Conservation (phyloP, 2,329 filamentous ascomycete species). For the Aspergillus spinulosporus region DNA sequence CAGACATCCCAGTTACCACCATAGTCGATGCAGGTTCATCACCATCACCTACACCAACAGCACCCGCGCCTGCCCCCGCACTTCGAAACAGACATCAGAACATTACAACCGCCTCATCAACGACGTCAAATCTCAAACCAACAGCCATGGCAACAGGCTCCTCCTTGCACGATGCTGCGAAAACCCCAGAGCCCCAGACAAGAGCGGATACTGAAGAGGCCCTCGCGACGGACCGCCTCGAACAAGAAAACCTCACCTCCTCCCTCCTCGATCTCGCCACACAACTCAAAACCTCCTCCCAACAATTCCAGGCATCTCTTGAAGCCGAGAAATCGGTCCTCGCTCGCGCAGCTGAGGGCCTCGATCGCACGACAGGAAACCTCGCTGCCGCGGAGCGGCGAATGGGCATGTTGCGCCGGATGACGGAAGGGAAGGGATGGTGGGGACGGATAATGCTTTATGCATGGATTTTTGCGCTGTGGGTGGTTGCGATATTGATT, state of each 20-base stretch:
- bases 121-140: neutral
- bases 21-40: neutral
- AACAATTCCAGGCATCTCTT: slow-evolving; percentile 69
- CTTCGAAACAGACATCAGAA: slow-evolving; percentile 29
- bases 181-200: slow-evolving; percentile 16
- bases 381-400: slow-evolving; percentile 74
- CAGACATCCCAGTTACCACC: neutral
- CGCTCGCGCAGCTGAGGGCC: slow-evolving; percentile 67
- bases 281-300: slow-evolving; percentile 72
- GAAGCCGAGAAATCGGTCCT: slow-evolving; percentile 74
- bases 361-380: slow-evolving; percentile 73
- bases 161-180: slow-evolving; percentile 10
- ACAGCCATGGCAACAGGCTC: slow-evolving; percentile 16
- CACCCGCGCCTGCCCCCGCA: slow-evolving; percentile 14
- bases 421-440: slow-evolving; percentile 88
- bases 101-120: slow-evolving; percentile 17
- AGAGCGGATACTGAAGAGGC: slow-evolving; percentile 63
- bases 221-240: slow-evolving; percentile 72
- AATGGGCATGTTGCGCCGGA: slow-evolving; percentile 74
- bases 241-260: slow-evolving; percentile 79
- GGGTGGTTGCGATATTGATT: slow-evolving; percentile 73
- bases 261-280: slow-evolving; percentile 80
- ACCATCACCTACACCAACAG: slow-evolving; percentile 13
- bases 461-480: slow-evolving; percentile 77
- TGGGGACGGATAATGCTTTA: slow-evolving; percentile 82